Percentiles rank a stretch among this genome's conserved stretches.
Conservation (phyloP, 2,329 filamentous ascomycete genomes). For the Clathrospora elynae region DNA sequence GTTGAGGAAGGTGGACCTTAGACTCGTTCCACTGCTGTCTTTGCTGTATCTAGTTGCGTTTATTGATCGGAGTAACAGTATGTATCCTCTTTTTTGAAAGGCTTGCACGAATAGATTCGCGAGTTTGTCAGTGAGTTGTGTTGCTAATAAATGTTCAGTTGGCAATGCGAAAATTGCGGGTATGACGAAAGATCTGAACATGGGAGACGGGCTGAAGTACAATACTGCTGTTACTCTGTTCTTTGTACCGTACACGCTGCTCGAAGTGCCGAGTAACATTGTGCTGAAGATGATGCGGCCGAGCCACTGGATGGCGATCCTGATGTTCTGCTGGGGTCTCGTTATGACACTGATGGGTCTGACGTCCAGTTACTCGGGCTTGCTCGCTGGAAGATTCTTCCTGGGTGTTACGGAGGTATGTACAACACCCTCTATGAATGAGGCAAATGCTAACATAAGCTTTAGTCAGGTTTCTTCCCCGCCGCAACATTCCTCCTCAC, state of each 20-base stretch:
- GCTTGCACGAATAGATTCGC: too few relatives aligned
- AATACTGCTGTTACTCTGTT: slow-evolving; percentile 50
- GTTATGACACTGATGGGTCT: slow-evolving; percentile 53
- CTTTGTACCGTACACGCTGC: slow-evolving; percentile 49
- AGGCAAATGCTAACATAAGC: slow-evolving; percentile 17
- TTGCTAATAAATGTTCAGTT: slow-evolving; percentile 27
- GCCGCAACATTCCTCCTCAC: slow-evolving; percentile 60
- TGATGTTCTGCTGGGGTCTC: slow-evolving; percentile 50
- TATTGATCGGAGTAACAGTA: slow-evolving; percentile 43
- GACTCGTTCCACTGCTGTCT: slow-evolving; percentile 38
- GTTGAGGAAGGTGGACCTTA: slow-evolving; percentile 43
- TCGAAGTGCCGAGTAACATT: slow-evolving; percentile 49
- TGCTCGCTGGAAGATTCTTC: slow-evolving; percentile 56
- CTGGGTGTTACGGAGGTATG: slow-evolving; percentile 48
- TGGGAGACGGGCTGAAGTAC: slow-evolving; percentile 45
- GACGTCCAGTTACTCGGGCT: slow-evolving; percentile 54
- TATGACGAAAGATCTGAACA: slow-evolving; percentile 46
- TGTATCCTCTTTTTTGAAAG: background rate
- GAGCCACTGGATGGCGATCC: slow-evolving; percentile 47
- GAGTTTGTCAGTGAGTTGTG: too few relatives aligned
- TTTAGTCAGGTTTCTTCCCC: slow-evolving; percentile 63
- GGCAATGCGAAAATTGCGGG: slow-evolving; percentile 52
- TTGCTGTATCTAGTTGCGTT: slow-evolving; percentile 46
- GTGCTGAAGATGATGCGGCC: slow-evolving; percentile 52
- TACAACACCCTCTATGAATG: background rate